phyloP scores from a whole-genome alignment of 116 monocot genomes.

The Cymodocea nodosa region DNA sequence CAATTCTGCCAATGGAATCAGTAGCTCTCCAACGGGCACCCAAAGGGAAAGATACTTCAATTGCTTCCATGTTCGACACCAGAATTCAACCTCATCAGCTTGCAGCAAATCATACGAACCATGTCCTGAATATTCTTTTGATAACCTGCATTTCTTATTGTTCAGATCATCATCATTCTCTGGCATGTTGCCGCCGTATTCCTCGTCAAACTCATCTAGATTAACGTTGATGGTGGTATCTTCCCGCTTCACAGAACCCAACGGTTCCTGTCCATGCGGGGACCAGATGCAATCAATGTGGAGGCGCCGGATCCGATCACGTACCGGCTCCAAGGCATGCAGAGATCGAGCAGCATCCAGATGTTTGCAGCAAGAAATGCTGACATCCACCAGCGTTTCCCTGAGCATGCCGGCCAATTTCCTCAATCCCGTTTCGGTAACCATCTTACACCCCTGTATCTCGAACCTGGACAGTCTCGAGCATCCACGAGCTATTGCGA shows the following conservation, averaged over 20 bases:
- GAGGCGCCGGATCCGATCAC: conserved; percentile 49
- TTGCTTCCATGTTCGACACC: conserved; percentile 30
- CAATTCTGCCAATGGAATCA: conserved; percentile 34
- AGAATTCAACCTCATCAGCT: neutral
- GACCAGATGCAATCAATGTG: conserved; percentile 61
- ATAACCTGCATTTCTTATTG: conserved; percentile 2
- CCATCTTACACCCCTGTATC: conserved; percentile 41
- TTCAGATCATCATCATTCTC: neutral
- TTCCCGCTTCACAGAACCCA: neutral
- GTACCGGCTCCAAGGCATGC: conserved; percentile 50
- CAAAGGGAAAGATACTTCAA: conserved; percentile 59
- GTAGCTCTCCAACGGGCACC: conserved; percentile 64
- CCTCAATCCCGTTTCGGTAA: conserved; percentile 52
- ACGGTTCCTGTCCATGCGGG: conserved; percentile 2
- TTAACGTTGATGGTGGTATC: neutral
- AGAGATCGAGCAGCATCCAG: conserved; percentile 31
- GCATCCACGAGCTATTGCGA: conserved; percentile 66
- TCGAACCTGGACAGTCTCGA: conserved; percentile 44
- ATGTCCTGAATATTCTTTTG: neutral
- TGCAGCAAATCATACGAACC: neutral
- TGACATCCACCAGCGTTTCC: conserved; percentile 49
- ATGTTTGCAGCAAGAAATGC: conserved; percentile 46
- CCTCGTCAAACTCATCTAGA: neutral
- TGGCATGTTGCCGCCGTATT: neutral
- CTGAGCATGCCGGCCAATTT: conserved; percentile 35